Percentiles rank a stretch among this genome's conserved stretches.
These are phyloP conservation scores for Pyronema omphalodes DNA, from an alignment of 495 filamentous ascomycete species.

Conservation along the genomic window DNA sequence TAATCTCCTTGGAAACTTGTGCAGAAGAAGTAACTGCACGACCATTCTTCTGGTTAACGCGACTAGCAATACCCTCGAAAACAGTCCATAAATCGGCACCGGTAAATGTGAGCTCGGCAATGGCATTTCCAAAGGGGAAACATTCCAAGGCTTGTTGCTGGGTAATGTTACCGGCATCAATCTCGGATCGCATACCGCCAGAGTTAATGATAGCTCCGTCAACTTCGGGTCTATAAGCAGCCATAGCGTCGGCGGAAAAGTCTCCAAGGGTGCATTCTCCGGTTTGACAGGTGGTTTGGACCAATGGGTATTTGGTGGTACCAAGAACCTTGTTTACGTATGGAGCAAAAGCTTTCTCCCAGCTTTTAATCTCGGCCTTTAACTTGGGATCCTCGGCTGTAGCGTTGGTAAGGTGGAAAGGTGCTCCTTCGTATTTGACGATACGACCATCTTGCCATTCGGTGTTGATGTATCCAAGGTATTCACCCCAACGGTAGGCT, in stretches of 20 bases:
- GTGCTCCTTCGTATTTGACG: conserved; percentile 36
- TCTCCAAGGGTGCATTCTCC: conserved; percentile 36
- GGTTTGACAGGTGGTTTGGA: conserved; percentile 33
- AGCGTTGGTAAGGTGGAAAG: conserved; percentile 37
- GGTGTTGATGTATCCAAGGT: conserved; percentile 40
- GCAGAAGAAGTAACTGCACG: conserved; percentile 32
- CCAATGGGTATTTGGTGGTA: conserved; percentile 29
- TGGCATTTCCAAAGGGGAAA: conserved; percentile 40
- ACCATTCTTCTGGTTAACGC: conserved; percentile 31
- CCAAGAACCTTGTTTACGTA: conserved; percentile 33
- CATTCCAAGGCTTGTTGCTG: conserved; percentile 36
- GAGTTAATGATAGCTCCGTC: conserved; percentile 34
- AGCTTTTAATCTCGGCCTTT: conserved; percentile 33
- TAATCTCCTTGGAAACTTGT: conserved; percentile 33
- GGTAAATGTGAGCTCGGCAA: conserved; percentile 30
- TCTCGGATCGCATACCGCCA: conserved; percentile 38
- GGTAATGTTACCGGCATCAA: conserved; percentile 35
- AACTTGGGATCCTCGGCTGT: conserved; percentile 34
- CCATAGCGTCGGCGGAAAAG: conserved; percentile 34
- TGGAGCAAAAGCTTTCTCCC: conserved; percentile 35
- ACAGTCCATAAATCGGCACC: conserved; percentile 33
- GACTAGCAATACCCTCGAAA: conserved; percentile 32
- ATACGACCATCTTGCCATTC: conserved; percentile 34
- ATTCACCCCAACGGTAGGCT: conserved; percentile 39
- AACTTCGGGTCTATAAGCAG: conserved; percentile 32